These are phyloP conservation scores for Gremmenia infestans DNA, from an alignment of 2,329 filamentous ascomycete species.

Conservation along the genomic window DNA sequence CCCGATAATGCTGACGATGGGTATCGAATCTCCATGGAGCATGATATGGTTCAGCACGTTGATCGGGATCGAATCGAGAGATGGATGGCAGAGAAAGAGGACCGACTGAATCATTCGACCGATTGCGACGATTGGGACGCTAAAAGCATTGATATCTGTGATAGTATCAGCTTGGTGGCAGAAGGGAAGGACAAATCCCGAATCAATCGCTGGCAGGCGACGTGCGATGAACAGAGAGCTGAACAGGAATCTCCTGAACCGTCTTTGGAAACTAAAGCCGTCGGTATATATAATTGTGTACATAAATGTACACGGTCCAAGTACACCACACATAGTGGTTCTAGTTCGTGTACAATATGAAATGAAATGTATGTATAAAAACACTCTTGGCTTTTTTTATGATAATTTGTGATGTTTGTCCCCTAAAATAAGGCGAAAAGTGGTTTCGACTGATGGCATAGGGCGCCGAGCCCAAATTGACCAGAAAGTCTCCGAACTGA, in stretches of 20 bases:
- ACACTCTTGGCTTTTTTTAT: neutral
- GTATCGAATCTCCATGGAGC: slow-evolving; percentile 16
- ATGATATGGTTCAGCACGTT: slow-evolving; percentile 4
- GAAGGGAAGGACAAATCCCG: slow-evolving; percentile 5
- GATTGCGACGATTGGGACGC: slow-evolving; percentile 11
- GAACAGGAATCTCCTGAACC: too few species aligned
- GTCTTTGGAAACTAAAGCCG: too few species aligned
- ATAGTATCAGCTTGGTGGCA: slow-evolving; percentile 14
- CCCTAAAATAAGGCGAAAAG: neutral
- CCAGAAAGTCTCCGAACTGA: neutral
- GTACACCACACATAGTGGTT: too few species aligned
- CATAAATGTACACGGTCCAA: too few species aligned
- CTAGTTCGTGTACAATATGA: too few species aligned
- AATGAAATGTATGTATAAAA: too few species aligned
- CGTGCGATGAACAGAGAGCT: slow-evolving; percentile 1
- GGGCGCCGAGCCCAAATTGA: neutral
- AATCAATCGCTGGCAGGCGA: slow-evolving; percentile 12
- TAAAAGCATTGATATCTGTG: slow-evolving; percentile 4
- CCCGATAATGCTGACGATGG: slow-evolving; percentile 13
- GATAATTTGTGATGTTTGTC: neutral
- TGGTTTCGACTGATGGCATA: neutral
- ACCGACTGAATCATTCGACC: neutral
- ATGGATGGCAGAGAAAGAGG: slow-evolving; percentile 12
- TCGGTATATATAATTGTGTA: too few species aligned
- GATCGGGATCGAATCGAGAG: slow-evolving; percentile 13